Conservation (phyloP, 78 protist species). For the Isochrysis galbana region DNA sequence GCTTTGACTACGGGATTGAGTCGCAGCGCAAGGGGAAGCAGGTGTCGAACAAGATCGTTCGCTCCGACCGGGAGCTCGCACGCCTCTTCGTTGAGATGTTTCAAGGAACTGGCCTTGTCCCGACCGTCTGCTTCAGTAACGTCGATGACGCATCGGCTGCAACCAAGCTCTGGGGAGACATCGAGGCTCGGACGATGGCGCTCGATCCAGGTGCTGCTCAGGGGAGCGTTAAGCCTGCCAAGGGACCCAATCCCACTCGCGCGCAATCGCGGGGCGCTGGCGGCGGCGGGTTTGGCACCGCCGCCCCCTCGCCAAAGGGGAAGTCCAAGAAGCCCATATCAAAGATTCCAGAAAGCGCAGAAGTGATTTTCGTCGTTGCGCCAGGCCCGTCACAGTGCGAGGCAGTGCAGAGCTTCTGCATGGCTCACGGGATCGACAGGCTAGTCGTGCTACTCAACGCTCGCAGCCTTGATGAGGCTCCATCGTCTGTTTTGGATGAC, state of each 20-base stretch:
- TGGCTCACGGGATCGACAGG: neutral
- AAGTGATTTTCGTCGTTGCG: neutral
- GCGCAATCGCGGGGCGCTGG: neutral
- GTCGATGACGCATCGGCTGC: neutral
- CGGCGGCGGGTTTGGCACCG: slow-evolving; percentile 2
- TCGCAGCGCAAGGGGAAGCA: neutral
- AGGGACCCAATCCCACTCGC: neutral
- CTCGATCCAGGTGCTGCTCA: neutral
- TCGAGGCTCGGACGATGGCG: neutral
- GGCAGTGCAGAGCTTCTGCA: neutral
- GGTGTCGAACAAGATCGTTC: neutral
- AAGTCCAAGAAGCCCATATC: neutral
- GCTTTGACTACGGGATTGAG: neutral
- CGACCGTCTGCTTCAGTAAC: neutral
- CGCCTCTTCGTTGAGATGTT: slow-evolving; percentile 11
- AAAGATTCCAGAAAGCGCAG: neutral
- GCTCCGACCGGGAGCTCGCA: neutral
- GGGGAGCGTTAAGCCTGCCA: neutral
- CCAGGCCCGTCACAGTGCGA: neutral
- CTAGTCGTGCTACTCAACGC: slow-evolving; percentile 2
- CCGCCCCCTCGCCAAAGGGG: too few relatives aligned
- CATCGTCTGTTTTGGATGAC: too few relatives aligned
- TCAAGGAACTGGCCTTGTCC: neutral
- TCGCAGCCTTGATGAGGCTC: neutral
- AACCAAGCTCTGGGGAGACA: neutral